Evolutionary conservation across 768 basidiomycete genomes (phyloP), one percentile per base, ranked within the genome.

Genomic region (Suillus bovinus): DNA sequence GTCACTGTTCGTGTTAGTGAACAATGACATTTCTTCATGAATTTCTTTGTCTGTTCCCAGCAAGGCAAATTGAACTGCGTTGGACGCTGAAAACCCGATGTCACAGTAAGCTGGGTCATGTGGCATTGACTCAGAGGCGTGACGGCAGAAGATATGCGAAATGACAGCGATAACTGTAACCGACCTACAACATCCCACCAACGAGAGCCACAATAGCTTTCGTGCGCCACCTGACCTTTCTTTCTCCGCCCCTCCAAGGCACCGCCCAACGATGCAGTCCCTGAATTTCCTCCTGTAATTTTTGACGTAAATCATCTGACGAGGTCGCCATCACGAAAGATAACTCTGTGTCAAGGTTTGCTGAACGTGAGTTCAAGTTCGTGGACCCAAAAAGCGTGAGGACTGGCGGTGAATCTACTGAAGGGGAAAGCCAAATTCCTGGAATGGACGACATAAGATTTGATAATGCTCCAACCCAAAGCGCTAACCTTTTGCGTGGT

Each of bases 361-460:
- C 84, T 2, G 94, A 96, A 5, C 96, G 89, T 4, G 94, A 90
- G 70, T 96, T 96, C 56, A 98, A 84, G 73, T 98, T 98, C 4
- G 95, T 96, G 0, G 94, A 96, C 11, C 96, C 96, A 72, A 98
- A 93, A 55, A 98, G 83, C 0, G 95, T 95, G 38, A 94, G 73
- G 58, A 84, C 70, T 1, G 90, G 96, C 34, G 74, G 75, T 6
- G 80, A 76, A 29, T 74, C 74, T 1, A 79, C 71, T 9, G 76
- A 76, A 20, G 87, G 86, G 3, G 92, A 91, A 13, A 94, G 72
- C 94, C 94, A 97, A 39, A 95, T 85, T 38, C 94, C 94, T 95
- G 62, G 62, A n/a, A 59, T 29, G 44, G 46, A 20, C n/a, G n/a
- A 33, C 22, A 11, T 33, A 31, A 63, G 54, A 31, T 5, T 8